These are phyloP conservation scores for Babesia caballi DNA, from an alignment of 169 alveolate genomes.

Conservation along the genomic window DNA sequence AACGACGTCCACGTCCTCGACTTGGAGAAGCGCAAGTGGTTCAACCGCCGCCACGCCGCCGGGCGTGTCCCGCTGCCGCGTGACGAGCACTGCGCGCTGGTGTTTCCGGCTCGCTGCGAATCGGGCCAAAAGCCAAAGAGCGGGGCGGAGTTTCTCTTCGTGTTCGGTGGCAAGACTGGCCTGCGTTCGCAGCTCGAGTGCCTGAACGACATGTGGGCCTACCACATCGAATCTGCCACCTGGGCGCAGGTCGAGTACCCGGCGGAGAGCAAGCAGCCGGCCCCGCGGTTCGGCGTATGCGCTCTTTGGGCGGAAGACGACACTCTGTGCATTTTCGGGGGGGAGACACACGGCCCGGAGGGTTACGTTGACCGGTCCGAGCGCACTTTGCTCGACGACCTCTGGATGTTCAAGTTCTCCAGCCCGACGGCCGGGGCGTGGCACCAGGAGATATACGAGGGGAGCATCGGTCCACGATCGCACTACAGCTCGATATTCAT, in stretches of 20 bases:
- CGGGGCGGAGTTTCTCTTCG: conserved; percentile 74
- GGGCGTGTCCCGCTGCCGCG: conserved; percentile 83
- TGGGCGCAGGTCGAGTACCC: conserved; percentile 82
- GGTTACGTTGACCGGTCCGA: conserved; percentile 64
- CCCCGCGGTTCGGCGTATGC: conserved; percentile 85
- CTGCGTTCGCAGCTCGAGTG: conserved; percentile 46
- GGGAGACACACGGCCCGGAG: conserved; percentile 73
- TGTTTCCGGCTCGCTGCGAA: conserved; percentile 83
- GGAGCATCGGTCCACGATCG: conserved; percentile 82
- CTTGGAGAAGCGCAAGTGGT: conserved; percentile 79
- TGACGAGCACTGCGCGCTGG: conserved; percentile 82
- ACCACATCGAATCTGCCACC: conserved; percentile 71
- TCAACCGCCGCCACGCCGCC: conserved; percentile 39
- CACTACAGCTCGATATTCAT: conserved; percentile 81
- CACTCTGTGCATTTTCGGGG: conserved; percentile 83
- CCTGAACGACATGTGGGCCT: conserved; percentile 87
- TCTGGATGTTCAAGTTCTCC: conserved; percentile 78
- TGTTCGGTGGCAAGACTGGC: conserved; percentile 83
- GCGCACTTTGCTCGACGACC: conserved; percentile 78
- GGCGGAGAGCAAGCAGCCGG: conserved; percentile 74
- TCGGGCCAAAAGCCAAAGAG: conserved; percentile 63
- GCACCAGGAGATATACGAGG: conserved; percentile 77
- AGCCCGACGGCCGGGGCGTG: conserved; percentile 74
- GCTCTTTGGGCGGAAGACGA: conserved; percentile 85
- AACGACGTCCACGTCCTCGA: conserved; percentile 81